These are phyloP conservation scores for Tricladium varicosporioides DNA, from an alignment of 2,329 filamentous ascomycete genomes.

Conservation along the genomic window DNA sequence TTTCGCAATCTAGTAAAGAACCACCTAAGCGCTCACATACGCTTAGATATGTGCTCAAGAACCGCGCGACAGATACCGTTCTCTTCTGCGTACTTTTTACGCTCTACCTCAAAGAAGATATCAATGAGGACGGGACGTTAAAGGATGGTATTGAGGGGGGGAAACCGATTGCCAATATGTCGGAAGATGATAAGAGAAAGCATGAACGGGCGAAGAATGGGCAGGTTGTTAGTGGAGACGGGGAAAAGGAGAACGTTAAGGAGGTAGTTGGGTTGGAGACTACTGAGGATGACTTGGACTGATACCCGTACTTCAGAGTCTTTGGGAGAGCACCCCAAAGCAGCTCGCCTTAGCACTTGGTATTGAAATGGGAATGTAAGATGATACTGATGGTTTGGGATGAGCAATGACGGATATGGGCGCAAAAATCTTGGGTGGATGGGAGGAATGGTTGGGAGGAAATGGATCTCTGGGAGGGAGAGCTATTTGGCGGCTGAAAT, in stretches of 20 bases:
- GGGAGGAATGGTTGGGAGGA: no score
- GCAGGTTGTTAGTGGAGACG: conserved; percentile 8
- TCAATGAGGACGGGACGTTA: conserved; percentile 56
- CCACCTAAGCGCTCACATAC: conserved; percentile 64
- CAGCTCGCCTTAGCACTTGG: no score
- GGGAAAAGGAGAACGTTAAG: conserved; percentile 11
- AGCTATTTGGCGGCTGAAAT: no score
- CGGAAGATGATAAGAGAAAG: conserved; percentile 17
- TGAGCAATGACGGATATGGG: no score
- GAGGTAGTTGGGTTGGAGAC: conserved; percentile 19
- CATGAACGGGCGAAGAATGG: conserved; percentile 8
- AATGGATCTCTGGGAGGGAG: no score
- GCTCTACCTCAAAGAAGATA: conserved; percentile 66
- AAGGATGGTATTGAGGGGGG: conserved; percentile 39
- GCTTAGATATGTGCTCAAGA: conserved; percentile 89
- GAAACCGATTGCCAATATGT: conserved; percentile 25
- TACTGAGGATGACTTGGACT: conserved; percentile 31
- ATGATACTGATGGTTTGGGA: no score
- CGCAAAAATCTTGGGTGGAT: no score
- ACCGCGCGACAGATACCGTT: conserved; percentile 68
- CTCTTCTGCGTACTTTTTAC: conserved; percentile 83
- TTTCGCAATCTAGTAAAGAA: conserved; percentile 25
- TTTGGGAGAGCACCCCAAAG: no score
- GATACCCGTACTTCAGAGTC: neutral
- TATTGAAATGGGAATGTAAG: no score